Evolutionary conservation across 2,329 filamentous ascomycete species (phyloP).

Genomic region (Neonectria ditissima): DNA sequence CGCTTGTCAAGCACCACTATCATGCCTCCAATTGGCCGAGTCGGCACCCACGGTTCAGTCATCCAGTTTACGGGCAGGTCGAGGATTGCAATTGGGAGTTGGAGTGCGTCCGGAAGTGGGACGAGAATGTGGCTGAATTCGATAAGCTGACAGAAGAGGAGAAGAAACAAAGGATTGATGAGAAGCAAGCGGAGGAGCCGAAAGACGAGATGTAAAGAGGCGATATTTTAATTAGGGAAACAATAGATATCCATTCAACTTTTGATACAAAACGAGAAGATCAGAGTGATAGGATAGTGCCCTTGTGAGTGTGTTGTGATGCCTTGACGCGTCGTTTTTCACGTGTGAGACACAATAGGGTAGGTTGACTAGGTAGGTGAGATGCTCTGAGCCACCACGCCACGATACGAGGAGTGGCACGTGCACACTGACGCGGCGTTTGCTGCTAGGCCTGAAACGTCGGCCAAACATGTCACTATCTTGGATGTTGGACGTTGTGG

Average conservation of each 20-base stretch:
- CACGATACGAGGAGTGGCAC: no score
- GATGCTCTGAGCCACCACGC: no score
- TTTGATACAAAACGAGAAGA: no score
- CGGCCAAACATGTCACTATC: no score
- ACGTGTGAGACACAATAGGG: no score
- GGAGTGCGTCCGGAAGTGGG: constrained; percentile 74
- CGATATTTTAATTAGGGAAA: background rate
- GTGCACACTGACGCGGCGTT: no score
- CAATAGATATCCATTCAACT: background rate
- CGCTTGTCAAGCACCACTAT: constrained; percentile 80
- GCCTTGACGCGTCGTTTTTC: no score
- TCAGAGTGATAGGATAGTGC: no score
- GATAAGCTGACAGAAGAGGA: constrained; percentile 69
- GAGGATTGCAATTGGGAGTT: constrained; percentile 77
- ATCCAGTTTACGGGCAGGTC: constrained; percentile 77
- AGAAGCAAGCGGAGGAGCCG: background rate
- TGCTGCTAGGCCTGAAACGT: no score
- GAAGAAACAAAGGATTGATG: constrained; percentile 62
- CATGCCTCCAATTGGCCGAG: constrained; percentile 80
- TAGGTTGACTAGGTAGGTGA: no score
- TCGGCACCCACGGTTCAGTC: constrained; percentile 73
- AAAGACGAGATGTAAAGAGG: background rate
- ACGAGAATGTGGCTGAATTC: constrained; percentile 71
- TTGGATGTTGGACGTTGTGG: no score
- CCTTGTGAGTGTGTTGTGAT: no score